Base-by-base conservation (phyloP, 306 rosid genomes). In the Aeschynomene evenia region DNA sequence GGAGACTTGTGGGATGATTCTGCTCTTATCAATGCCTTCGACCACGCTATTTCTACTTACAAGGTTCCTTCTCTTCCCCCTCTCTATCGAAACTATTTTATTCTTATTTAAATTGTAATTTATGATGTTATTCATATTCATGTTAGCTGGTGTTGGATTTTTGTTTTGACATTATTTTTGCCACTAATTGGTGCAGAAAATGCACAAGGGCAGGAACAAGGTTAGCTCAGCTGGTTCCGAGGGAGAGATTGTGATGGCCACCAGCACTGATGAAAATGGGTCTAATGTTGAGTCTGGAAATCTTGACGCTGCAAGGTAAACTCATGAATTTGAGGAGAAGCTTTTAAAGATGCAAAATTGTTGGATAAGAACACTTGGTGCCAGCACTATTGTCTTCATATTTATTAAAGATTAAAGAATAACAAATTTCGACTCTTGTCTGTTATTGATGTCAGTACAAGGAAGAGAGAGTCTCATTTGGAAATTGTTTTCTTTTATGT, bases 1-100 rank as follows among this genome's bases (percentile, higher is more conserved):
- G 85, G 85, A 53, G 86, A 85, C 40, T 72, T 88, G 57, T 93
- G 96, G 96, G 97, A 93, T 71, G 96, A 93, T 82, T 88, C 94
- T 4, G 87, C 91, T 85, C 87, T 90, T 31, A 72, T 90, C 79
- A 66, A 51, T 72, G 97, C 94, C 71, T 88, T 90, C 78, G 87
- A 93, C n/a, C 66, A 75, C 45, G 90, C 98, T 56, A 66, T 90
- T 70, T 80, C 86, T 66, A 80, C 72, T 16, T 93, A 85, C 84
- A 93, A 90, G 96, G 96, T 87, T 61, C 22, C 23, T 7, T 53
- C 15, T 13, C 26, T 61, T 21, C 19, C 9, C 1, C 6, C 9
- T 68, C 34, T n/a, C n/a, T n/a, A n/a, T n/a, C n/a, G n/a, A n/a
- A n/a, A n/a, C n/a, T n/a, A 2, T 39, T 39, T 9, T 13, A 9